Base-by-base conservation (phyloP, 2,329 filamentous ascomycete species). In the Metarhizium album region DNA sequence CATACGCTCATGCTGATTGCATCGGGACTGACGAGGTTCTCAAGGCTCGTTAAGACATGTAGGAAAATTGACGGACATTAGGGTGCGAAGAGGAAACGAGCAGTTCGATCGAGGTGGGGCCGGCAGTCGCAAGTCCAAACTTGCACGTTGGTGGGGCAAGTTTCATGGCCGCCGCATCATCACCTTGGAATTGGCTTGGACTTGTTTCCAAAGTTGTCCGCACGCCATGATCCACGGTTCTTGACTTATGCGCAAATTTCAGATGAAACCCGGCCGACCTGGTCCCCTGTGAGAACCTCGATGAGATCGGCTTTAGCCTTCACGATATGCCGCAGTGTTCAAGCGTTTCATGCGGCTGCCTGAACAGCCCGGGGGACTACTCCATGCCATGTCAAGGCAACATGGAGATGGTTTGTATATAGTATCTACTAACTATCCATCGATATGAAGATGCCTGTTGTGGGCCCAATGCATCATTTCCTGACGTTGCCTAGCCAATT, bases 1-100 rank as follows among this genome's bases (percentile, higher is more conserved):
- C 29, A 37, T 37, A n/a, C 22, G 27, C 27, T 52, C 50, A 52
- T 49, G 23, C 42, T 52, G 42, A 6, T 38, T 1, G 27, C 35
- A 7, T 11, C 13, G 4, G 9, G 20, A 16, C 13, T 24, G 9
- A 24, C 29, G 40, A 16, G 38, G 24, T 48, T 31, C n/a, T 6
- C 18, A n/a, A 8, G 14, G 31, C 11, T 43, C 40, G 6, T 2
- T 11, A 43, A 16, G 20, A 13, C 5, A 11, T 43, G 40, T 42
- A n/a, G 8, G 40, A 43, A 24, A 8, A 43, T 9, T 23, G 40
- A 18, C 2, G 7, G 40, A 23, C 4, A 5, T 24, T 23, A n/a
- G 40, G 24, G 16, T 43, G 40, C 18, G 40, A 24, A 24, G 11
- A 8, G 6, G 18, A 42, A 5, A n/a, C 8, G 14, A n/a, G 16